phyloP scores from a whole-genome alignment of 768 basidiomycete species.

The Xerocomellus dryophilus region DNA sequence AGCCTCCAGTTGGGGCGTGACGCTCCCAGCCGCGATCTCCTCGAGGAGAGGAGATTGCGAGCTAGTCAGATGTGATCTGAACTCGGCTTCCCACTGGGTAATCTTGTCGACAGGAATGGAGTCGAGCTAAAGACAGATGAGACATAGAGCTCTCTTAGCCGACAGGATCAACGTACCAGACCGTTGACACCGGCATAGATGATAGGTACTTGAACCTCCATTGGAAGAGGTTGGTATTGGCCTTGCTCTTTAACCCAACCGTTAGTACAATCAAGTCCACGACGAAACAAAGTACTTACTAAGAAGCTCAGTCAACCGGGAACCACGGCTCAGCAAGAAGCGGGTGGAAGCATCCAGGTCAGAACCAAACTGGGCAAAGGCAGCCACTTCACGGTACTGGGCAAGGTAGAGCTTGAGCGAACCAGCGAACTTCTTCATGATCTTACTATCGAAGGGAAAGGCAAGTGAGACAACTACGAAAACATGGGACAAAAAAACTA shows the following conservation, averaged over 20 bases:
- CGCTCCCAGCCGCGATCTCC: slow-evolving; percentile 79
- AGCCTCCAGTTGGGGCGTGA: slow-evolving; percentile 87
- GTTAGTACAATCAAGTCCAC: slow-evolving; percentile 7
- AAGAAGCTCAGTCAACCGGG: slow-evolving; percentile 94
- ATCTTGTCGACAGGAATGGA: slow-evolving; percentile 94
- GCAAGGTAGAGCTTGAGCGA: slow-evolving; percentile 99
- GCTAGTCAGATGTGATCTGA: slow-evolving; percentile 81
- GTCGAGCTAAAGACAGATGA: slow-evolving; percentile 61
- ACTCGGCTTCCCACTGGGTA: slow-evolving; percentile 87
- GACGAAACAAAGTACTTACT: slow-evolving; percentile 45
- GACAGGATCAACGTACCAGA: slow-evolving; percentile 56
- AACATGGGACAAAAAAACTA: slow-evolving; percentile 2
- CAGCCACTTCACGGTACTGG: slow-evolving; percentile 99
- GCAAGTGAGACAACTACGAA: not conserved
- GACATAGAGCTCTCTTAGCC: not conserved
- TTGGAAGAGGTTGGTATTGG: slow-evolving; percentile 92
- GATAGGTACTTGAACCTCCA: slow-evolving; percentile 96
- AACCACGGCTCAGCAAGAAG: slow-evolving; percentile 96
- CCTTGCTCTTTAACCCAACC: slow-evolving; percentile 72
- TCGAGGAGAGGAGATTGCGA: slow-evolving; percentile 73
- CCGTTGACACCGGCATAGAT: slow-evolving; percentile 99
- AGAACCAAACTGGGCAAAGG: slow-evolving; percentile 99
- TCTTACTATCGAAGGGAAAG: slow-evolving; percentile 56
- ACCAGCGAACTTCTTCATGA: slow-evolving; percentile 99
- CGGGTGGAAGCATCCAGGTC: slow-evolving; percentile 99